phyloP scores from a whole-genome alignment of 306 rosid genomes.

The Casuarina glauca region DNA sequence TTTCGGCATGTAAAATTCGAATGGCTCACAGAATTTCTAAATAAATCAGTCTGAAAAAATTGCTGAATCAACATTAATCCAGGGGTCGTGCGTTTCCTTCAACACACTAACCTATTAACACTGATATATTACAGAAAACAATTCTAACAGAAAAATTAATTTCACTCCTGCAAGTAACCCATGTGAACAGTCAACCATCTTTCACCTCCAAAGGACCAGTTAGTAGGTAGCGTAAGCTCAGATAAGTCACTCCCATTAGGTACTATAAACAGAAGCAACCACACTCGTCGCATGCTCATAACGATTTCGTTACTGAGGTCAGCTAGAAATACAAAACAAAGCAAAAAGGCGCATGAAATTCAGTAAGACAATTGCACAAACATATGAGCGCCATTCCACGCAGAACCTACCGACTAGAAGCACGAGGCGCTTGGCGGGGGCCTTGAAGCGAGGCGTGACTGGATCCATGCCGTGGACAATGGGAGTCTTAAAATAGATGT shows the following conservation, averaged over 20 bases:
- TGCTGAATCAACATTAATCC: not conserved
- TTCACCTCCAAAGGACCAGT: not conserved
- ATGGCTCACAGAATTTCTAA: not conserved
- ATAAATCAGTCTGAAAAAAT: not conserved
- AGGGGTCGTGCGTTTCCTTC: not conserved
- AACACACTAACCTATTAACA: not conserved
- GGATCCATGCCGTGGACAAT: slow-evolving; percentile 78
- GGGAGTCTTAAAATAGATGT: slow-evolving; percentile 83
- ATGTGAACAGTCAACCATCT: not conserved
- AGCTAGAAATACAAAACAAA: not conserved
- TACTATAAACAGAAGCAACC: not conserved
- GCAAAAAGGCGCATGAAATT: not conserved
- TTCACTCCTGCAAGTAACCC: not conserved
- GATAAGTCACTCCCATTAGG: not conserved
- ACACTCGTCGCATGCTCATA: not conserved
- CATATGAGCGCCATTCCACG: slow-evolving; percentile 21
- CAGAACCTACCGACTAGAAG: slow-evolving; percentile 59
- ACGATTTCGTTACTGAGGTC: not conserved
- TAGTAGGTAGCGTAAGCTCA: not conserved
- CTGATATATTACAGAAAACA: not conserved
- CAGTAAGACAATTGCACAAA: slow-evolving; percentile 30
- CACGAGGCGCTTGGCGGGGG: slow-evolving; percentile 85
- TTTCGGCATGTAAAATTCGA: not conserved
- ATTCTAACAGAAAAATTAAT: not conserved
- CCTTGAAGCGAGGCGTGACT: slow-evolving; percentile 66